These are phyloP conservation scores for Blastomyces gilchristii DNA, from an alignment of 2,329 filamentous ascomycete genomes.

Conservation along the genomic window DNA sequence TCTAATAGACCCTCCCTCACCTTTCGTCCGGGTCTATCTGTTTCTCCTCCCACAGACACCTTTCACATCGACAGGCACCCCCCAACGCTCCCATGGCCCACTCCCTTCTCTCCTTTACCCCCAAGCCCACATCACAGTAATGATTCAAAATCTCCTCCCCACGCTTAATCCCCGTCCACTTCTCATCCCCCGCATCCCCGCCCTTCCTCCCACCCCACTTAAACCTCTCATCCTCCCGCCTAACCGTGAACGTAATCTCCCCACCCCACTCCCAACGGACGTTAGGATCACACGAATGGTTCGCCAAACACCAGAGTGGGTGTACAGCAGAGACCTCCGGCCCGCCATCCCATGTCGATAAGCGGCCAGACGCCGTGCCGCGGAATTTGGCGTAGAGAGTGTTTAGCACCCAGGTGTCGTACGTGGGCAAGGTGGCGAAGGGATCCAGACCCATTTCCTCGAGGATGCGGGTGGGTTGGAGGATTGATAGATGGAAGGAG, in stretches of 20 bases:
- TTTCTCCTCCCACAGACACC: conserved; percentile 62
- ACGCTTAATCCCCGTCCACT: conserved; percentile 54
- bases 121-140: conserved; percentile 78
- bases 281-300: conserved; percentile 93
- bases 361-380: conserved; percentile 78
- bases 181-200: conserved; percentile 31
- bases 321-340: conserved; percentile 91
- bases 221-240: conserved; percentile 27
- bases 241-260: conserved; percentile 32
- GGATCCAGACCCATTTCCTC: conserved; percentile 55
- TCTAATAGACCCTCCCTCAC: not conserved
- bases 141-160: conserved; percentile 86
- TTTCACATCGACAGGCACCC: conserved; percentile 74
- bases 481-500: conserved; percentile 50
- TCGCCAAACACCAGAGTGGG: conserved; percentile 90
- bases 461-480: conserved; percentile 50
- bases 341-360: conserved; percentile 63
- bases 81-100: conserved; percentile 84
- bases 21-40: not conserved
- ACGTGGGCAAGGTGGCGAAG: conserved; percentile 37
- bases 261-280: conserved; percentile 84
- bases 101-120: conserved; percentile 70
- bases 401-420: conserved; percentile 59
- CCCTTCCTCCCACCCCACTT: conserved; percentile 25
- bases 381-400: conserved; percentile 88